Percentiles rank a stretch among this genome's conserved stretches.
phyloP scores from a whole-genome alignment of 1,139 yeast genomes.

The Lodderomyces beijingensis region DNA sequence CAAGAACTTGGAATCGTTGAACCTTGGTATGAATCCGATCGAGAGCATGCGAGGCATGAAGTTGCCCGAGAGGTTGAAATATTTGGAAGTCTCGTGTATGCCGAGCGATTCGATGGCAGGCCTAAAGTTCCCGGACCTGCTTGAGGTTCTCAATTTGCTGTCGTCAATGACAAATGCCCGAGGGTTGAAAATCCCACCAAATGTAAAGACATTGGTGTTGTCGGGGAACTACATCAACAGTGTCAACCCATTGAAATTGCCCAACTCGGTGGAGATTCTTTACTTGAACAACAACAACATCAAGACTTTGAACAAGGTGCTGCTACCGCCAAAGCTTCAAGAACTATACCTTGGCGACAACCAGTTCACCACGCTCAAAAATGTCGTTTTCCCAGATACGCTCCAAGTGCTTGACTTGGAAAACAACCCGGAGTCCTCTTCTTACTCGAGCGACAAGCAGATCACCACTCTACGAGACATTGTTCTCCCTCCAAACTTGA shows the following conservation, averaged over 20 bases:
- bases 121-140: constrained; percentile 41
- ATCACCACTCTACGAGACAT: constrained; percentile 43
- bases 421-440: constrained; percentile 38
- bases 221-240: constrained; percentile 45
- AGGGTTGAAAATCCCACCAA: constrained; percentile 39
- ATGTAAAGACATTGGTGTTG: constrained; percentile 28
- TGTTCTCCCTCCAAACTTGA: constrained; percentile 33
- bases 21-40: constrained; percentile 39
- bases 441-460: constrained; percentile 38
- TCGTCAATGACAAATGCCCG: constrained; percentile 46
- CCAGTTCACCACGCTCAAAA: constrained; percentile 41
- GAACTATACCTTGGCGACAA: constrained; percentile 43
- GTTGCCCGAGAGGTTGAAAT: constrained; percentile 35
- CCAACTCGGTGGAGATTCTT: constrained; percentile 35
- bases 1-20: constrained; percentile 24
- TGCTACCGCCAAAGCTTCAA: constrained; percentile 33
- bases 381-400: constrained; percentile 37
- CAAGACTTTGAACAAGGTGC: constrained; percentile 43
- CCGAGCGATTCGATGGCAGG: constrained; percentile 50
- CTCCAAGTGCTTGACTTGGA: constrained; percentile 40
- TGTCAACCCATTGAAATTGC: constrained; percentile 43
- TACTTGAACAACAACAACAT: constrained; percentile 40
- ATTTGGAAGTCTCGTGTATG: constrained; percentile 38
- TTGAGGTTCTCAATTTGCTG: constrained; percentile 35
- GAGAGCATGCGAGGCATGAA: constrained; percentile 41